Evolutionary conservation across 225 moss, liverwort and hornwort genomes (phyloP).

Genomic region (Bryoerythrophyllum caledonicum): DNA sequence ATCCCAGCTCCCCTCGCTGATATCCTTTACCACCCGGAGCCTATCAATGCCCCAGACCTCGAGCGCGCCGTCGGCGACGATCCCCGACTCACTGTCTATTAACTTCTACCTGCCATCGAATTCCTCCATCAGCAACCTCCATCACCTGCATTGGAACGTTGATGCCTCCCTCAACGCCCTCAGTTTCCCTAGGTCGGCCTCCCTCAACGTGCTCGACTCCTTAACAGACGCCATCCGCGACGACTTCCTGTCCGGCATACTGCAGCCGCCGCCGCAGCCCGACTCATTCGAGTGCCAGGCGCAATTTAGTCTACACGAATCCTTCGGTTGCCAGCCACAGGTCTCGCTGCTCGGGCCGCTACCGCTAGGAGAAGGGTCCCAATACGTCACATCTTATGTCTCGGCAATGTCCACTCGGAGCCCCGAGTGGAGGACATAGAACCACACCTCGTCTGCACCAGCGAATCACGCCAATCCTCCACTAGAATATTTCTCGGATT

Average conservation of each 20-base stretch:
- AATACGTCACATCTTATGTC: too few relatives aligned
- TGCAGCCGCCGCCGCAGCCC: not conserved
- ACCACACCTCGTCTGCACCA: too few relatives aligned
- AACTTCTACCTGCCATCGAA: not conserved
- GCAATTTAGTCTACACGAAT: too few relatives aligned
- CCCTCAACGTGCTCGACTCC: not conserved
- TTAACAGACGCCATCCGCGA: not conserved
- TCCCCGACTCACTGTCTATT: not conserved
- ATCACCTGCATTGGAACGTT: conserved; percentile 13
- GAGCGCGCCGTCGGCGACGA: not conserved
- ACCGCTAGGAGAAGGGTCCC: too few relatives aligned
- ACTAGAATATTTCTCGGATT: too few relatives aligned
- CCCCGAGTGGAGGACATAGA: too few relatives aligned
- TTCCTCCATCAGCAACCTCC: not conserved
- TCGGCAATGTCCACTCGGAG: too few relatives aligned
- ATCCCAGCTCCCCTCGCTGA: not conserved
- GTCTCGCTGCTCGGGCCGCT: too few relatives aligned
- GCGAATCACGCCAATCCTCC: too few relatives aligned
- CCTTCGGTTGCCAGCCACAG: too few relatives aligned
- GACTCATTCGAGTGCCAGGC: not conserved
- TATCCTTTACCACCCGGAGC: not conserved
- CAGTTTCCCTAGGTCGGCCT: not conserved
- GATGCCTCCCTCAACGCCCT: not conserved
- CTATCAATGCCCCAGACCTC: not conserved
- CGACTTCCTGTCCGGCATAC: not conserved